These are phyloP conservation scores for Exophiala lecanii-corni DNA, from an alignment of 2,329 filamentous ascomycete genomes.

Conservation along the genomic window DNA sequence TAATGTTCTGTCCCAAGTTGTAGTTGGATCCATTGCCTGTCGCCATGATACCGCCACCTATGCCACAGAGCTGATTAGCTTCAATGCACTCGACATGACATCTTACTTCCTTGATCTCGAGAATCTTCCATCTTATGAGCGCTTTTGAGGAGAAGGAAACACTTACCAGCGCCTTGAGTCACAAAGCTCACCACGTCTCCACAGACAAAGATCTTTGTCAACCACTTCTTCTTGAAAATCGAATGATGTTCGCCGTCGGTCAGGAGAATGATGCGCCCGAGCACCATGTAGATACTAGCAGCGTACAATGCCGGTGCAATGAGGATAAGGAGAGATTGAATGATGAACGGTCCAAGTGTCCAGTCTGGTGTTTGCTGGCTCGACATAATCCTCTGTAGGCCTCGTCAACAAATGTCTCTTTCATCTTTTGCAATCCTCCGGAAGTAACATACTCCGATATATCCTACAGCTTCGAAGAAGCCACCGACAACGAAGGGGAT, in stretches of 20 bases:
- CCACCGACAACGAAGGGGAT: constrained; percentile 37
- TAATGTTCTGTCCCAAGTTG: constrained; percentile 11
- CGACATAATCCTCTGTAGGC: too few relatives aligned
- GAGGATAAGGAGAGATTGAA: constrained; percentile 38
- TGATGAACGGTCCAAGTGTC: constrained; percentile 34
- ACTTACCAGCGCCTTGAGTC: constrained; percentile 33
- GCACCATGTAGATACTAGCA: constrained; percentile 38
- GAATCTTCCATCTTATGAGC: too few relatives aligned
- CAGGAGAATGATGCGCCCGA: constrained; percentile 37
- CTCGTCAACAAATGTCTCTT: constrained; percentile 25
- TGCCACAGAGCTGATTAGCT: too few relatives aligned
- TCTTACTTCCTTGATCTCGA: too few relatives aligned
- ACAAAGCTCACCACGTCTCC: constrained; percentile 35
- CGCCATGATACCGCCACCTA: too few relatives aligned
- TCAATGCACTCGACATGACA: too few relatives aligned
- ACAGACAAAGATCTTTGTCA: constrained; percentile 37
- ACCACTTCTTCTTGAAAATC: constrained; percentile 31
- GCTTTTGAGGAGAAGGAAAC: too few relatives aligned
- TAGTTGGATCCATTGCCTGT: too few relatives aligned
- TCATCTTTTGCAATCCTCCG: too few relatives aligned
- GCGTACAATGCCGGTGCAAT: constrained; percentile 40
- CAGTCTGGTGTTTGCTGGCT: too few relatives aligned
- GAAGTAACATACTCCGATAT: constrained; percentile 35
- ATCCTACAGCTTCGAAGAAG: constrained; percentile 32
- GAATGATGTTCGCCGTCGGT: constrained; percentile 35